A percentile compares a stretch with the other conserved stretches of the same genome.
phyloP scores from a whole-genome alignment of 768 basidiomycete genomes.

The Termitomyces sp. region DNA sequence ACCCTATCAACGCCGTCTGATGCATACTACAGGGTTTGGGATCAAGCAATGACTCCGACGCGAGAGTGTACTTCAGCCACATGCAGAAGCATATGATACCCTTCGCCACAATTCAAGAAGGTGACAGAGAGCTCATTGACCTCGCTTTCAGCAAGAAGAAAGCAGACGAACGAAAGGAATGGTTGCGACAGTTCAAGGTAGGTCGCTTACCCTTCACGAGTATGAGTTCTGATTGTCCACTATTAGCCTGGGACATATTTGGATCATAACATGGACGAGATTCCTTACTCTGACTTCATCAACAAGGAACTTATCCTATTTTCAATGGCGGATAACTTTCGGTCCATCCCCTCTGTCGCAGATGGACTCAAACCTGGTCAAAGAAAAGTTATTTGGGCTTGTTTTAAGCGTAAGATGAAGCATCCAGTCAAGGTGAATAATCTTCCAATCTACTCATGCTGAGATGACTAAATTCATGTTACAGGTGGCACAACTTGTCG shows the following conservation, averaged over 20 bases:
- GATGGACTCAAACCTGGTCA: slow-evolving; percentile 98
- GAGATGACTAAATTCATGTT: neutral
- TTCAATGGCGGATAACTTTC: slow-evolving; percentile 99
- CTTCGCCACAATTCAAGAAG: slow-evolving; percentile 74
- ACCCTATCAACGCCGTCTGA: neutral
- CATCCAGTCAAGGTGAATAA: slow-evolving; percentile 82
- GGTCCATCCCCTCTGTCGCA: slow-evolving; percentile 91
- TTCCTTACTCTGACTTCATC: slow-evolving; percentile 91
- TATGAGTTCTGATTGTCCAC: slow-evolving; percentile 1
- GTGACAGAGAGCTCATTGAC: slow-evolving; percentile 87
- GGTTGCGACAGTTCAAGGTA: slow-evolving; percentile 91
- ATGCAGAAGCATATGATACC: slow-evolving; percentile 95
- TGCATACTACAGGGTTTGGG: slow-evolving; percentile 77
- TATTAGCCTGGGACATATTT: slow-evolving; percentile 87
- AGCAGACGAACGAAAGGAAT: slow-evolving; percentile 96
- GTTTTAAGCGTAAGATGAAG: slow-evolving; percentile 92
- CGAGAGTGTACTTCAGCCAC: slow-evolving; percentile 86
- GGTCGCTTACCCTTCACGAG: slow-evolving; percentile 4
- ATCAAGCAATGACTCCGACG: slow-evolving; percentile 85
- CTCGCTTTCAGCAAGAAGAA: slow-evolving; percentile 99
- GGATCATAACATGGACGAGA: slow-evolving; percentile 81
- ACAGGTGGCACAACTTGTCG: slow-evolving; percentile 90
- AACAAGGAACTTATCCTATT: slow-evolving; percentile 97
- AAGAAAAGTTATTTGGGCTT: slow-evolving; percentile 93
- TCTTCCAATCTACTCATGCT: neutral